These are phyloP conservation scores for Cetraspora pellucida DNA, from an alignment of 192 early-diverging fungal species.

Conservation along the genomic window DNA sequence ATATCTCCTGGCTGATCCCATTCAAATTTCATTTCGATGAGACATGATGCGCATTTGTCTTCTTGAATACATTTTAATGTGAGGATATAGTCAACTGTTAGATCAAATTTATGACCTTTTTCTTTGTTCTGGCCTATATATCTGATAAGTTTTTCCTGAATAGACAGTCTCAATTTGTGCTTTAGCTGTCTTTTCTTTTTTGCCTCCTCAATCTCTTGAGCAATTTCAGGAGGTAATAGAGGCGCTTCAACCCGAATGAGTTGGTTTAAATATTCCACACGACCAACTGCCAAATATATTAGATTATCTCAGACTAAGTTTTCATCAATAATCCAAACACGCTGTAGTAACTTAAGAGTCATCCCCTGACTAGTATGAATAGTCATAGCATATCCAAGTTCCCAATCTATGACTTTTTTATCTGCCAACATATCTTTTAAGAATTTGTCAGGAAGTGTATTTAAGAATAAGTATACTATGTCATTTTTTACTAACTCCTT, in stretches of 20 bases:
- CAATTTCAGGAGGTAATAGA: too few relatives aligned
- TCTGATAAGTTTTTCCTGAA: conserved; percentile 20
- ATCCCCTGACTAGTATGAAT: conserved; percentile 28
- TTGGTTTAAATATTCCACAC: conserved; percentile 24
- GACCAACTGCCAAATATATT: conserved; percentile 20
- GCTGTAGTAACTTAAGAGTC: too few relatives aligned
- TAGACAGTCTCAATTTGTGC: background rate
- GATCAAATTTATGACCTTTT: background rate
- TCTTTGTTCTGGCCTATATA: conserved; percentile 6
- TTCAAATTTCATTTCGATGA: conserved; percentile 7
- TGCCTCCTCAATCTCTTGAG: background rate
- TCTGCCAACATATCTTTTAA: background rate
- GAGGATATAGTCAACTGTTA: conserved; percentile 12
- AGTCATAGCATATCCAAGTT: conserved; percentile 25
- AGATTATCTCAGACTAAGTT: conserved; percentile 15
- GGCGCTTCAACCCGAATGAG: conserved; percentile 10
- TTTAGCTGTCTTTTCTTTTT: conserved; percentile 11
- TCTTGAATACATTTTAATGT: too few relatives aligned
- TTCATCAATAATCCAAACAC: conserved; percentile 32
- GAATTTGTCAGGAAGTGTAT: too few relatives aligned
- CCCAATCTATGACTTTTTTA: conserved; percentile 16
- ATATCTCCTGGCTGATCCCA: background rate
- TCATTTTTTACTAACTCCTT: too few relatives aligned
- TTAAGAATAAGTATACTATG: too few relatives aligned
- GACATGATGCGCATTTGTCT: too few relatives aligned